Evolutionary conservation across 164 flowering plant genomes (phyloP), one percentile per base, ranked within the genome.

Genomic region (Piper longum): DNA sequence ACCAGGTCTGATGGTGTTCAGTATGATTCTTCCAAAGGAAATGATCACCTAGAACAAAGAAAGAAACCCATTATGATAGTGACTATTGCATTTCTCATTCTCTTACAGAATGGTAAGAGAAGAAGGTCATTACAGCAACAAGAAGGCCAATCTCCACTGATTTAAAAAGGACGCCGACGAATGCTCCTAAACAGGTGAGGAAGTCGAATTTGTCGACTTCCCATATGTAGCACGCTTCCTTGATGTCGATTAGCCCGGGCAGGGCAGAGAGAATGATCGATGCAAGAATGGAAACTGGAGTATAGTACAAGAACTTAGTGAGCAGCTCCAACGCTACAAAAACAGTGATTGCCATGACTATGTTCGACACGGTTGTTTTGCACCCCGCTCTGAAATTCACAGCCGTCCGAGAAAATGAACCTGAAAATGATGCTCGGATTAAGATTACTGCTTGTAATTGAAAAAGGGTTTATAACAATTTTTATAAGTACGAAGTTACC

Each of bases 321-420:
- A 91, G 65, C 59, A 85, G 65, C 59, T 76, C 74, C 62, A 91
- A 74, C 6, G 83, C 70, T 43, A 85, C 13, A 4, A 87, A 16
- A 64, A 91, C 96, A 0, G 91, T 83, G 0, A 85, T 45, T 0
- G 91, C 81, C 98, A 91, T 88, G 1, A 91, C 95, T 17, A 91
- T 80, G 56, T 91, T 91, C n/a, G 98, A 87, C 5, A 91, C 78
- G 18, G 69, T 85, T 0, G 91, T 85, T 69, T 88, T 69, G 70
- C 96, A 83, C 5, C 95, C 91, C 1, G 95, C 88, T 18, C 84
- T 82, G 73, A 80, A 83, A 74, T 90, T 90, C 52, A 90, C 95
- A 0, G 95, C 97, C 0, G 98, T 83, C n/a, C 95, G 69, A 3
- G 98, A 91, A 61, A 91, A 91, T 4, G 98, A 88, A 59, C 98